Percentiles rank a stretch among this genome's conserved stretches.
Evolutionary conservation across 257 asterid species (phyloP).

Genomic region (Jacaranda copaia): DNA sequence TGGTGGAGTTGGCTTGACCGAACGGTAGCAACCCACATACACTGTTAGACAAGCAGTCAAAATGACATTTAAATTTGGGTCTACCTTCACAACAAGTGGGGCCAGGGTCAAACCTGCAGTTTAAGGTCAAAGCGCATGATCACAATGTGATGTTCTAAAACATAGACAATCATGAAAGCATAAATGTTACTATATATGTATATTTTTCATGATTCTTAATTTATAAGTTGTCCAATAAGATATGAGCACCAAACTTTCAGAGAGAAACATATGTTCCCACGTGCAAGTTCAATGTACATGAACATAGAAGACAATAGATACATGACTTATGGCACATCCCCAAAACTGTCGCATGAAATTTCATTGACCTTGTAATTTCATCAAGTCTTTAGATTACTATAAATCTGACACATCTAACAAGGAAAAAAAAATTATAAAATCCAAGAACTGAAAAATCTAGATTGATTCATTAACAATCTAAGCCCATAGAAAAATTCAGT

Average conservation of each 20-base stretch:
- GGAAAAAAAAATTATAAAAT: no score
- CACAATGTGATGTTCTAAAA: conserved; percentile 10
- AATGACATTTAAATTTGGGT: conserved; percentile 79
- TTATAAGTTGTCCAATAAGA: neutral
- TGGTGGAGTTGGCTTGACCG: conserved; percentile 90
- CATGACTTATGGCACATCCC: neutral
- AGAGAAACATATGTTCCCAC: neutral
- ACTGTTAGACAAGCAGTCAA: conserved; percentile 75
- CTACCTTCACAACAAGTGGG: conserved; percentile 76
- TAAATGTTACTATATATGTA: neutral
- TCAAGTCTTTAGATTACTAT: neutral
- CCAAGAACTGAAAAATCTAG: neutral
- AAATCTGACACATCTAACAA: neutral
- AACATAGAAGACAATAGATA: neutral
- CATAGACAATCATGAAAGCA: neutral
- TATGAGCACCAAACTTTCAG: neutral
- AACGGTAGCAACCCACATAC: conserved; percentile 80
- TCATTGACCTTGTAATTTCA: neutral
- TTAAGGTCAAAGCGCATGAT: conserved; percentile 20
- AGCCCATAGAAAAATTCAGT: neutral
- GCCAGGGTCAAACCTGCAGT: conserved; percentile 75
- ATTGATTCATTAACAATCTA: neutral
- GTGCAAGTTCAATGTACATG: neutral
- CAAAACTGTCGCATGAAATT: neutral
- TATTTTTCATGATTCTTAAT: neutral